Base-by-base conservation (phyloP, 192 early-diverging fungal species). In the Radiomyces spectabilis region DNA sequence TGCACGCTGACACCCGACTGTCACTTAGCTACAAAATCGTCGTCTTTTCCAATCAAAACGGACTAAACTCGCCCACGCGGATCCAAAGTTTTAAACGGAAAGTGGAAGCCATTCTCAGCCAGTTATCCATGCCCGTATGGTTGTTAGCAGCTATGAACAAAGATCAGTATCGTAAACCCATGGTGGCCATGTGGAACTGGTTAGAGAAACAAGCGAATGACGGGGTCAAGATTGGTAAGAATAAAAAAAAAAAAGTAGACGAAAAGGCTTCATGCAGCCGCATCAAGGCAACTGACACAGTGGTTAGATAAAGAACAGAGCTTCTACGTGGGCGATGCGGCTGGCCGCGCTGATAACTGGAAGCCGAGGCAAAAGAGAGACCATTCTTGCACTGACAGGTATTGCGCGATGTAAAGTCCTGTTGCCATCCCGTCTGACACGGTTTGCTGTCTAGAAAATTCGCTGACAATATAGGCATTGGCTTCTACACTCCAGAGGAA, bases 311-410 rank as follows among this genome's bases (percentile, higher is more conserved):
- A 43, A 32, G 39, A 37, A 5, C 44, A 60, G 2, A 86, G 84
- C 55, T 94, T 92, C 41, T 98, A 81, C 73, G 86, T 92, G 3
- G 95, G 95, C 21, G 95, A 98, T 69, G 95, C 93, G 2, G 92
- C 92, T n/a, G 93, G 95, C 1, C 62, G 95, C 31, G 65, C 69
- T 0, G 70, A 51, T 2, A 75, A 71, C n/a, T 88, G 86, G 84
- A 79, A 77, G 52, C 52, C 39, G 0, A 79, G 77, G 3, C 64
- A 54, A 1, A 64, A 69, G 19, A 81, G 80, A 51, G 95, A 98
- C 51, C 85, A 84, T 67, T 75, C 85, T n/a, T 89, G 89, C 63
- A 81, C 78, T 2, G 95, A 98, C 65, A 58, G 81, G 65, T 70
- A 67, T 49, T 41, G 27, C 44, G 21, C 6, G 5, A 47, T 47